Evolutionary conservation across 257 asterid species (phyloP), one percentile per base, ranked within the genome.

Genomic region (Salvia splendens): DNA sequence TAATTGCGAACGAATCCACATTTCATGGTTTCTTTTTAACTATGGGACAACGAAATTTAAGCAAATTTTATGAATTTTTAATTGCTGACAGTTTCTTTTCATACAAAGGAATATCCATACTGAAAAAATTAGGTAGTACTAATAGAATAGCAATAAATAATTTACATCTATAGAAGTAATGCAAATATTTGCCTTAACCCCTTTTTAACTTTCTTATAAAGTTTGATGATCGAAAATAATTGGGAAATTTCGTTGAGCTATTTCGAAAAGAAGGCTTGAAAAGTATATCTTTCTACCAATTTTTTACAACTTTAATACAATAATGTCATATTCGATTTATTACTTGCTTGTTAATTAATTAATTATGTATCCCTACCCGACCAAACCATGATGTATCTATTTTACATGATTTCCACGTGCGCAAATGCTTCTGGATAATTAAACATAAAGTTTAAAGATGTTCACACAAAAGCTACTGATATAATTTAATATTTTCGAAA

Each of bases 391-490:
- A 66, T 71, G 61, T 46, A 35, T 38, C 30, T 9, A 12, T 67
- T 52, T 43, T 5, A 17, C 64, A 54, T 48, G 68, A 61, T 72
- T 77, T 72, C 64, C 74, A 67, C 78, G 69, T 67, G 81, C 47
- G 58, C 62, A 67, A 52, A 64, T 59, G 56, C 56, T 40, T 68
- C 61, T 46, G 49, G 71, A 54, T 75, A 43, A 40, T 9, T 56
- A 36, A 2, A 36, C 20, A 35, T 24, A 10, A 45, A 3, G 4
- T 47, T 30, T 52, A 8, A 16, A 16, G 33, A 7, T 33, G 51
- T 41, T 5, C 1, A 24, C 8, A 32, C 2, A 14, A 6, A 45
- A 30, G 68, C 55, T 8, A 45, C 8, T 3, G n/a, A 40, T 42
- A 43, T 24, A 8, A 40, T 17, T 42, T 9, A 17, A 9, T 53